Conservation (phyloP, 148 eudicot species). For the Heliosperma pusillum region DNA sequence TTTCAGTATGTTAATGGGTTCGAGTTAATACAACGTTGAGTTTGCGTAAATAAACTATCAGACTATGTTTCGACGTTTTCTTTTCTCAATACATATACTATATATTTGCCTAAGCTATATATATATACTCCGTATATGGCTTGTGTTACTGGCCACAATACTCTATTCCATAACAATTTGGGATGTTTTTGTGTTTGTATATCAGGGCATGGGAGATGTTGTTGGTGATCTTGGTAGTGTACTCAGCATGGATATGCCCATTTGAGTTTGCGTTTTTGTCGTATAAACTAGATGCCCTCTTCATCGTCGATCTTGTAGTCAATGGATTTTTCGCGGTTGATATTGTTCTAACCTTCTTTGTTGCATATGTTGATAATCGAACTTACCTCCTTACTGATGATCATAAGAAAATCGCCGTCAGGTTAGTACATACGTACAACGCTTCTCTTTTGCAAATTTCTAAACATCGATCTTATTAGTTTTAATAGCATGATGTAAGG, state of each 20-base stretch:
- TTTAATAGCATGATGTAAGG: neutral
- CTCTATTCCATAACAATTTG: neutral
- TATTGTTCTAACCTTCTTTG: slow-evolving; percentile 86
- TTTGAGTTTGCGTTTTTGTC: slow-evolving; percentile 77
- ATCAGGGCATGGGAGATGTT: slow-evolving; percentile 91
- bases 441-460: neutral
- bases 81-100: no score
- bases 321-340: slow-evolving; percentile 76
- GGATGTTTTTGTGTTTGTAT: slow-evolving; percentile 1
- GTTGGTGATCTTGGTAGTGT: slow-evolving; percentile 63
- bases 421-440: slow-evolving; percentile 36
- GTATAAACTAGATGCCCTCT: slow-evolving; percentile 47
- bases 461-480: no score
- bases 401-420: slow-evolving; percentile 66
- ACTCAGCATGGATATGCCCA: slow-evolving; percentile 90
- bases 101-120: no score
- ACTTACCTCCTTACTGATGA: slow-evolving; percentile 74
- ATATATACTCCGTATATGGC: no score
- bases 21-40: no score
- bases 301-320: slow-evolving; percentile 67
- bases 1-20: no score
- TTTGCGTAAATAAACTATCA: no score
- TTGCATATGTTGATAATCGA: slow-evolving; percentile 67
- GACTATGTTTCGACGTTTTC: no score
- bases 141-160: no score